Conservation (phyloP, 192 early-diverging fungal species). For the Diversispora epigaea region DNA sequence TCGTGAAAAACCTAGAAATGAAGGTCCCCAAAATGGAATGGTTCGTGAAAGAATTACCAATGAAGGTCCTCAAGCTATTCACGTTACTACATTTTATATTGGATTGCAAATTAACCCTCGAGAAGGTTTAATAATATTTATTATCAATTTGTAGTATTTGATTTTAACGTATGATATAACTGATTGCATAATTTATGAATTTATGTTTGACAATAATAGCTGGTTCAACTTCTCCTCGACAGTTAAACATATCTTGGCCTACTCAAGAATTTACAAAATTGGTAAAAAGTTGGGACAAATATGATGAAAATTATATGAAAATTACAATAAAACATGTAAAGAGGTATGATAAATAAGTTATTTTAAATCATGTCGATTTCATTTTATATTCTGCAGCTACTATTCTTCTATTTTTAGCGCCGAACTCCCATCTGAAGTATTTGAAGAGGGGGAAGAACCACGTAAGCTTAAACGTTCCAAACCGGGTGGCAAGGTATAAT, state of each 20-base stretch:
- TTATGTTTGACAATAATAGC: conserved; percentile 18
- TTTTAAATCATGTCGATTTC: neutral
- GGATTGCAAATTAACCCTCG: conserved; percentile 71
- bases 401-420: conserved; percentile 27
- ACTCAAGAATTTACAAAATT: conserved; percentile 80
- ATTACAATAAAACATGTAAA: conserved; percentile 62
- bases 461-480: too few species aligned
- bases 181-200: conserved; percentile 8
- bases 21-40: too few species aligned
- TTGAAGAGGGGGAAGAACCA: conserved; percentile 46
- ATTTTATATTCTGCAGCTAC: neutral
- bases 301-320: conserved; percentile 64
- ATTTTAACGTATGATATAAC: too few species aligned
- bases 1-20: too few species aligned
- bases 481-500: too few species aligned
- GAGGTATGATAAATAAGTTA: conserved; percentile 41
- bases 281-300: conserved; percentile 81
- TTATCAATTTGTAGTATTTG: neutral
- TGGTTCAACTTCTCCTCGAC: conserved; percentile 50
- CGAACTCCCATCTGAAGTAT: conserved; percentile 41
- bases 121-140: conserved; percentile 36
- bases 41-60: too few species aligned
- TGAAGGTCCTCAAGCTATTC: conserved; percentile 48
- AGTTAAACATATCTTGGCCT: conserved; percentile 78
- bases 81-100: conserved; percentile 87